Conservation (phyloP, 2,329 filamentous ascomycete species). For the Calonectria pseudoturangicola region DNA sequence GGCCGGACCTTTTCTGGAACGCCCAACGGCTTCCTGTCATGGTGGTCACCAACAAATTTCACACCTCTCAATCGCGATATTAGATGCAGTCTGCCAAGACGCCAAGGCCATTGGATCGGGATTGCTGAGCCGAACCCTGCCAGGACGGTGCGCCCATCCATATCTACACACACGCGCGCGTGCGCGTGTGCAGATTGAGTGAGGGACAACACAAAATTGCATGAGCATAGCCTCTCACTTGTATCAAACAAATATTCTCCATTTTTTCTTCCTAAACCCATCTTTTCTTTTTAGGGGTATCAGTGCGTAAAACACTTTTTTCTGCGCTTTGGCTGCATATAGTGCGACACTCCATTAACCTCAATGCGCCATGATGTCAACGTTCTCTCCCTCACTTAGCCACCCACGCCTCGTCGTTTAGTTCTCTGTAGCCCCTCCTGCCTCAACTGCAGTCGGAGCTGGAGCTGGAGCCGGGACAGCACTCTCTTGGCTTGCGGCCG, state of each 20-base stretch:
- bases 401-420: constrained; percentile 41
- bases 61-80: background rate
- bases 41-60: background rate
- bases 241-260: constrained; percentile 25
- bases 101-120: constrained; percentile 3
- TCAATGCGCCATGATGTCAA: constrained; percentile 43
- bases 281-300: constrained; percentile 46
- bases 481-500: constrained; percentile 40
- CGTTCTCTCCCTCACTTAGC: constrained; percentile 44
- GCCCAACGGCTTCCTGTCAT: constrained; percentile 24
- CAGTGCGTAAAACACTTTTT: constrained; percentile 39
- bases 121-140: background rate
- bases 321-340: constrained; percentile 11
- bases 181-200: background rate
- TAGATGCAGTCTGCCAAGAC: constrained; percentile 9
- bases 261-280: constrained; percentile 22
- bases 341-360: constrained; percentile 40
- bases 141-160: background rate
- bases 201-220: background rate
- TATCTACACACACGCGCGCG: background rate
- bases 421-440: constrained; percentile 42
- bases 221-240: background rate
- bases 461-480: constrained; percentile 20
- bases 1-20: constrained; percentile 18
- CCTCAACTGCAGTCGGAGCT: constrained; percentile 30